Conservation (phyloP, 1,284 basidiomycete species). For the Apiotrichum brassicae region DNA sequence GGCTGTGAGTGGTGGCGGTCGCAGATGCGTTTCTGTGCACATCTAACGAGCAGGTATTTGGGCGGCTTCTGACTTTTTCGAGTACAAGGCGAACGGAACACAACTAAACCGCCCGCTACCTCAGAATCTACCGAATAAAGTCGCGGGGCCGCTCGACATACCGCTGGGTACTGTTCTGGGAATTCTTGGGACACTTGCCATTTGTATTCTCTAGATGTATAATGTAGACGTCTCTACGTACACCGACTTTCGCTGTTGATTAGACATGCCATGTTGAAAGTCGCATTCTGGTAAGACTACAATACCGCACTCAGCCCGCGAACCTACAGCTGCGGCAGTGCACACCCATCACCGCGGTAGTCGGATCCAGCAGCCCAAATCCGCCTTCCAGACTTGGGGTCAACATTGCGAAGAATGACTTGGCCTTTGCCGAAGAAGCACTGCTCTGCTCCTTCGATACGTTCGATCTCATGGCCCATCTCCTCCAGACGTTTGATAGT, state of each 20-base stretch:
- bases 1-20: background rate
- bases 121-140: no score
- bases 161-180: no score
- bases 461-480: slow-evolving; percentile 78
- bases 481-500: slow-evolving; percentile 60
- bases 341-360: slow-evolving; percentile 26
- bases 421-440: slow-evolving; percentile 28
- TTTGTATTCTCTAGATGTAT: no score
- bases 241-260: no score
- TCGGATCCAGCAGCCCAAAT: slow-evolving; percentile 27
- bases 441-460: slow-evolving; percentile 32
- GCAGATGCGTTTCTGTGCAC: background rate
- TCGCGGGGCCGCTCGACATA: no score
- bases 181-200: no score
- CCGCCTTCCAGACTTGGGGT: slow-evolving; percentile 18
- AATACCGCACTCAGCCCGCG: no score
- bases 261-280: no score
- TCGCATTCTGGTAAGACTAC: no score
- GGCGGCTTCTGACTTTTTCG: background rate
- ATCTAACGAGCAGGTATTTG: background rate
- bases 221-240: no score
- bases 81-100: background rate
- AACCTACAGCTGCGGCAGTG: slow-evolving; percentile 23
- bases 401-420: slow-evolving; percentile 20
- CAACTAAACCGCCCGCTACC: background rate